Evolutionary conservation across 257 asterid genomes (phyloP).

Genomic region (Orobanche coerulescens): DNA sequence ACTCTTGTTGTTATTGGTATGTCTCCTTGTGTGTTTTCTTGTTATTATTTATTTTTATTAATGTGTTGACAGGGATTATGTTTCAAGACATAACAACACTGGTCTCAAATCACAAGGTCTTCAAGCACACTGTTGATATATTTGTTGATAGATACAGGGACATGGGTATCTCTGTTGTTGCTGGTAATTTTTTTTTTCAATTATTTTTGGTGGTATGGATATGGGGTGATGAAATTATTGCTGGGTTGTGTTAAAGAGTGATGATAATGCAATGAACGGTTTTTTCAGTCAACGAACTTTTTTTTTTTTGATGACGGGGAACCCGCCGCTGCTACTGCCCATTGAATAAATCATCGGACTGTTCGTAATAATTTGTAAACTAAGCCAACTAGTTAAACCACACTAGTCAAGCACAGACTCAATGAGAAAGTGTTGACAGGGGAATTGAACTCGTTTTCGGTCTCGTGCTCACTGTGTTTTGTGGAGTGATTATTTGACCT

Average conservation of each 20-base stretch:
- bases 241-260: not conserved
- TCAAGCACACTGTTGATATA: conserved; percentile 73
- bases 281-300: too few species aligned
- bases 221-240: conserved; percentile 12
- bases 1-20: too few species aligned
- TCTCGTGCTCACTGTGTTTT: too few species aligned
- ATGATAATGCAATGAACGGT: not conserved
- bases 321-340: too few species aligned
- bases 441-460: too few species aligned
- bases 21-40: conserved; percentile 11
- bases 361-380: too few species aligned
- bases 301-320: too few species aligned
- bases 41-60: not conserved
- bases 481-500: too few species aligned
- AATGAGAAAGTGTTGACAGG: too few species aligned
- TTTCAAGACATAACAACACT: conserved; percentile 89
- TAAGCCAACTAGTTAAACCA: too few species aligned
- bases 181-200: conserved; percentile 46
- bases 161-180: conserved; percentile 85
- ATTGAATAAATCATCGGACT: too few species aligned
- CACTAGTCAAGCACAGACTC: too few species aligned
- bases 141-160: conserved; percentile 76
- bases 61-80: conserved; percentile 62
- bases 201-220: conserved; percentile 4
- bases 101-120: conserved; percentile 63